Base-by-base conservation (phyloP, 2,329 filamentous ascomycete species). In the Curvularia lunata region DNA sequence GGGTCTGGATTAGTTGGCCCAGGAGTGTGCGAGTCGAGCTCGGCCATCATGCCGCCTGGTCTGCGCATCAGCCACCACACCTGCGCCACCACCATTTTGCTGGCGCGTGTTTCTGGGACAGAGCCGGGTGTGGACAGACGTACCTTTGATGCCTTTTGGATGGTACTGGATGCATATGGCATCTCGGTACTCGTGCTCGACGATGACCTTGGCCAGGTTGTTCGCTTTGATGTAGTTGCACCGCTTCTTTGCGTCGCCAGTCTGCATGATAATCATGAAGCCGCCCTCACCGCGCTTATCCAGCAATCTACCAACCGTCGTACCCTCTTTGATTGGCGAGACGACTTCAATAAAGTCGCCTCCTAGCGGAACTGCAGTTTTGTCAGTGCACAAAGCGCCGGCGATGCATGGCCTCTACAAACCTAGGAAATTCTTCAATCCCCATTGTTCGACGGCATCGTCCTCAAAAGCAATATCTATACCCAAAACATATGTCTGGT, bases 241-340 rank as follows among this genome's bases (percentile, higher is more conserved):
- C 21, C 77, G 71, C 46, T 68, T 68, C 19, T 58, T 63, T 6
- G 80, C 80, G 48, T 80, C 75, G 9, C 67, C 61, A 2, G 76
- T 81, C 60, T 82, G 79, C 79, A 82, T 81, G 50, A 81, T 81
- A 54, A 81, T 75, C 79, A 82, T 82, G 62, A 81, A 82, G 4
- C 80, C 80, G 7, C 79, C 78, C 53, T 81, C 77, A 9, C 78
- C 78, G 28, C 75, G 72, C 63, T 79, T 81, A 1, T 73, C 52
- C 16, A 81, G 75, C 4, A 80, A 62, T 30, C 79, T 68, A 7
- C 77, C 76, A 1, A 77, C 80, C 0, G 79, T 78, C 0, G 79
- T 80, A n/a, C 70, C 64, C 1, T 66, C 50, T 37, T 69, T 66
- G 52, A 74, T 69, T 2, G 80, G 79, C 1, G 79, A 74, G 40